Conservation (phyloP, 495 filamentous ascomycete species). For the Aspergillus olivimuriae region DNA sequence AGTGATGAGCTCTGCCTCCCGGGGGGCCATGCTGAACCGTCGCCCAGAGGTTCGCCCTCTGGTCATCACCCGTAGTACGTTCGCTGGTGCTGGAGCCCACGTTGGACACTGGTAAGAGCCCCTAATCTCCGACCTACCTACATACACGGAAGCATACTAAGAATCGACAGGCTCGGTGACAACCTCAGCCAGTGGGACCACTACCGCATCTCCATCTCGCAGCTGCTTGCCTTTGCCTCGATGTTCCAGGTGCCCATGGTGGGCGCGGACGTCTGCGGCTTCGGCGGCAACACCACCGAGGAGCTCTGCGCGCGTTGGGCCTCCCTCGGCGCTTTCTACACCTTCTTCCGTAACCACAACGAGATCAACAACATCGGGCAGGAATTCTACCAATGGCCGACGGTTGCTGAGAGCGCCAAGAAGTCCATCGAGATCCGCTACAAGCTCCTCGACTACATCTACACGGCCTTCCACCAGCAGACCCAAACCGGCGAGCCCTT, state of each 20-base stretch:
- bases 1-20: constrained; percentile 71
- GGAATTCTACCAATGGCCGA: constrained; percentile 73
- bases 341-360: constrained; percentile 84
- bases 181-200: constrained; percentile 69
- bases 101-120: constrained; percentile 79
- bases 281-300: constrained; percentile 63
- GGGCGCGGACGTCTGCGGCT: constrained; percentile 79
- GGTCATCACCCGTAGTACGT: constrained; percentile 80
- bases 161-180: constrained; percentile 56
- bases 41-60: constrained; percentile 63
- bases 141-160: too few relatives aligned
- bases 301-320: constrained; percentile 81
- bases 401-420: constrained; percentile 57
- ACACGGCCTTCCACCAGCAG: constrained; percentile 66
- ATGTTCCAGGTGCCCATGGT: constrained; percentile 87
- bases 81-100: constrained; percentile 68
- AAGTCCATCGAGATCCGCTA: constrained; percentile 73
- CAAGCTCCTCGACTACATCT: constrained; percentile 73
- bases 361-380: constrained; percentile 46
- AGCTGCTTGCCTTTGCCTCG: constrained; percentile 66
- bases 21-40: constrained; percentile 61
- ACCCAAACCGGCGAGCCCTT: constrained; percentile 61
- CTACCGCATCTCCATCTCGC: constrained; percentile 62
- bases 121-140: too few relatives aligned
- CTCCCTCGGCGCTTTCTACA: constrained; percentile 69